Evolutionary conservation across 2,329 filamentous ascomycete genomes (phyloP).

Genomic region (Aspergillus sp.): DNA sequence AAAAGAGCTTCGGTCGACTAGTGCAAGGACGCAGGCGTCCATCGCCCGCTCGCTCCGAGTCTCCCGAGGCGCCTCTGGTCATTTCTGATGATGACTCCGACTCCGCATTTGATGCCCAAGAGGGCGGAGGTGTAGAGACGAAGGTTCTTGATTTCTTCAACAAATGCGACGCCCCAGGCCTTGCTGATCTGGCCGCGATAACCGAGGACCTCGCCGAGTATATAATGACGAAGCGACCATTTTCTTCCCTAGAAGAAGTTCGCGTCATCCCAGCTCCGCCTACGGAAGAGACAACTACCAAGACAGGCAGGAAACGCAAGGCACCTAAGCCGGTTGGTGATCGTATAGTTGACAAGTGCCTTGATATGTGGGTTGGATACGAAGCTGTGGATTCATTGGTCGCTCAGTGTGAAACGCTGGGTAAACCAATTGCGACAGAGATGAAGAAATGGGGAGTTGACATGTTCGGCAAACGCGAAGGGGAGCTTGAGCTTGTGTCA

Average conservation of each 20-base stretch:
- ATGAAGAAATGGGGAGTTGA: constrained; percentile 70
- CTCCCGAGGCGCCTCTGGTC: constrained; percentile 36
- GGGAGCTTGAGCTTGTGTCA: constrained; percentile 61
- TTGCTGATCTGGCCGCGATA: constrained; percentile 78
- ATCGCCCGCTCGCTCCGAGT: constrained; percentile 33
- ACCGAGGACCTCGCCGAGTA: constrained; percentile 67
- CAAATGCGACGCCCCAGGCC: constrained; percentile 68
- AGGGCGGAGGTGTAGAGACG: constrained; percentile 46
- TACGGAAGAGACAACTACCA: constrained; percentile 43
- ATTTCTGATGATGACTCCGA: constrained; percentile 51
- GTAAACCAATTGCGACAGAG: constrained; percentile 63
- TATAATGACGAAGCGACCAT: constrained; percentile 74
- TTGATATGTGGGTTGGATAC: constrained; percentile 76
- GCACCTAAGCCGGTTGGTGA: constrained; percentile 61
- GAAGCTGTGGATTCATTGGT: constrained; percentile 82
- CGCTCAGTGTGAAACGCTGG: constrained; percentile 69
- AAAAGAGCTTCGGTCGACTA: constrained; percentile 41
- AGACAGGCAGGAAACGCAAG: constrained; percentile 52
- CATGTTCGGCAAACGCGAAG: constrained; percentile 61
- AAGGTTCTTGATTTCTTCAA: constrained; percentile 81
- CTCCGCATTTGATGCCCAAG: constrained; percentile 39
- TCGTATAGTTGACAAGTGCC: constrained; percentile 64
- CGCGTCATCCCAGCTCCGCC: constrained; percentile 58
- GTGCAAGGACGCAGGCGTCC: constrained; percentile 49
- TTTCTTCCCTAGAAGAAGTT: constrained; percentile 64